phyloP scores from a whole-genome alignment of 768 basidiomycete genomes.

The Scleroderma bovista region DNA sequence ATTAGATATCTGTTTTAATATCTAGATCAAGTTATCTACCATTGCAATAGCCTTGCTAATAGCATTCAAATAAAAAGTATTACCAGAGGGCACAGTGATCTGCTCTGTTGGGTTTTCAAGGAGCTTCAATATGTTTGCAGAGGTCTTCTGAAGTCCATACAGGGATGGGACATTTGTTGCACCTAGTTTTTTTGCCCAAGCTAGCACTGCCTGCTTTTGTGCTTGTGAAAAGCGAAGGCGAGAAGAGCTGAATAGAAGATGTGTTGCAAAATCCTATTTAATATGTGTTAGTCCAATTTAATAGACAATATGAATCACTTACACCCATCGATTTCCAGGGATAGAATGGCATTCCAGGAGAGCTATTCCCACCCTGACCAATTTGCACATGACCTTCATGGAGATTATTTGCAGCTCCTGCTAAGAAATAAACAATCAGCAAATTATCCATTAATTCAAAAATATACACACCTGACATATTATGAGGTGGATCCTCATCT shows the following conservation, averaged over 20 bases:
- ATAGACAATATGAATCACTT: neutral
- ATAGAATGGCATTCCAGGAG: conserved; percentile 2
- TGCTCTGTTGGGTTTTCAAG: conserved; percentile 20
- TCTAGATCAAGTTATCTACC: no score
- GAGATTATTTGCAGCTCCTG: neutral
- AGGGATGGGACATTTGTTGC: conserved; percentile 21
- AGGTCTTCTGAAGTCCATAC: conserved; percentile 10
- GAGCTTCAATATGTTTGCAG: conserved; percentile 6
- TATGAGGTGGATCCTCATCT: neutral
- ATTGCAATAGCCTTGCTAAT: neutral
- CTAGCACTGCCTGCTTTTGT: conserved; percentile 23
- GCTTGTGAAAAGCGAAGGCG: conserved; percentile 20
- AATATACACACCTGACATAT: neutral
- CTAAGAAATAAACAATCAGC: neutral
- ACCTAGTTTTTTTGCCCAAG: conserved; percentile 21
- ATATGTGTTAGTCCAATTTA: neutral
- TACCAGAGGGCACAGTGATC: conserved; percentile 14
- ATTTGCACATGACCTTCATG: no score
- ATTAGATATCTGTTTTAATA: no score
- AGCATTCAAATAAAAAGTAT: conserved; percentile 22
- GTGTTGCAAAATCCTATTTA: conserved; percentile 12
- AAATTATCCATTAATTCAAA: neutral
- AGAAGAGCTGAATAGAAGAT: conserved; percentile 24
- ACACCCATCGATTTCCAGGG: conserved; percentile 1
- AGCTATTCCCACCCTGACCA: no score